Percentiles rank a stretch among this genome's conserved stretches.
phyloP scores from a whole-genome alignment of 495 filamentous ascomycete species.

The Sphaerosporella brunnea region DNA sequence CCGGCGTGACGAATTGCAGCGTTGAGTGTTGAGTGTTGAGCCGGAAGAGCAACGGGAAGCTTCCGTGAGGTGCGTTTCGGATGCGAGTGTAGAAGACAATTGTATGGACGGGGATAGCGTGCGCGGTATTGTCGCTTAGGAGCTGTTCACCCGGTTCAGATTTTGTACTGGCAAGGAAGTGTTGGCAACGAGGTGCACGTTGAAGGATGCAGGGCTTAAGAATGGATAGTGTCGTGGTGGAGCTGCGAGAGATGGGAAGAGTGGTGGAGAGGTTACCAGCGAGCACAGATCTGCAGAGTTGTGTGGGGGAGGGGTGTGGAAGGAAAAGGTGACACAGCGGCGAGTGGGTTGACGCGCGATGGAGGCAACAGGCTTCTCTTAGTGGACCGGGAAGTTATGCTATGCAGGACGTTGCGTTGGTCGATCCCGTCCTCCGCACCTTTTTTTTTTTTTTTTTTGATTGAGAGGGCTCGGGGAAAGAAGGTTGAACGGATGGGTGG shows the following conservation, averaged over 20 bases:
- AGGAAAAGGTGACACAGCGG: slow-evolving; percentile 16
- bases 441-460: too few relatives aligned
- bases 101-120: background rate
- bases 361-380: background rate
- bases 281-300: slow-evolving; percentile 21
- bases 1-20: background rate
- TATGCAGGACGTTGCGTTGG: slow-evolving; percentile 5
- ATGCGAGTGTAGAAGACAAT: slow-evolving; percentile 9
- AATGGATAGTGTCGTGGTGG: background rate
- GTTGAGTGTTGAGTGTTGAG: background rate
- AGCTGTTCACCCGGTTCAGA: background rate
- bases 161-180: background rate
- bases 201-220: background rate
- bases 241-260: background rate
- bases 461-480: slow-evolving; percentile 4
- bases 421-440: background rate
- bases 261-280: slow-evolving; percentile 9
- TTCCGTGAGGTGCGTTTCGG: background rate
- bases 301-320: slow-evolving; percentile 17
- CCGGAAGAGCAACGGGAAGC: too few relatives aligned
- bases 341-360: slow-evolving; percentile 8
- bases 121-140: background rate
- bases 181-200: background rate
- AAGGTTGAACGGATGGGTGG: background rate
- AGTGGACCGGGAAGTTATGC: slow-evolving; percentile 6